Evolutionary conservation across 2,329 filamentous ascomycete genomes (phyloP).

Genomic region (Coniochaeta sp.): DNA sequence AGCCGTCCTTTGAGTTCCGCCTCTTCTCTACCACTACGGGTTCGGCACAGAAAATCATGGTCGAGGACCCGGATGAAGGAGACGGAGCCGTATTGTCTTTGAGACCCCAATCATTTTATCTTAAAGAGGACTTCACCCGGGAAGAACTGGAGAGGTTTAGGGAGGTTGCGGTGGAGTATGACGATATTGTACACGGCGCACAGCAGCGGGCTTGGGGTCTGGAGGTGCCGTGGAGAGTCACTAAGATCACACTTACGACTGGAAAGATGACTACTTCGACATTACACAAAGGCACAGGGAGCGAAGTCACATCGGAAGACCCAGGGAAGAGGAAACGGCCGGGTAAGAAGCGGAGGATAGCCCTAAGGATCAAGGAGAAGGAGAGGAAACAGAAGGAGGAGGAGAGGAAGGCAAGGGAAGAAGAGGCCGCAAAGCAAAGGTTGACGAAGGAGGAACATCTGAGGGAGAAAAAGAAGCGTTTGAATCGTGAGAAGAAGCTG

Average conservation of each 20-base stretch:
- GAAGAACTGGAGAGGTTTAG: conserved; percentile 31
- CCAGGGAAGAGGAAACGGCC: conserved; percentile 35
- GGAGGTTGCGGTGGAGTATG: conserved; percentile 41
- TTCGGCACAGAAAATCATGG: conserved; percentile 36
- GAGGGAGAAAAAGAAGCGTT: conserved; percentile 54
- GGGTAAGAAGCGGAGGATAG: conserved; percentile 53
- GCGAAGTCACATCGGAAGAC: conserved; percentile 7
- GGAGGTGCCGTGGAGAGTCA: conserved; percentile 55
- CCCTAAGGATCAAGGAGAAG: conserved; percentile 38
- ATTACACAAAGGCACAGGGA: neutral
- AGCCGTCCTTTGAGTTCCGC: conserved; percentile 45
- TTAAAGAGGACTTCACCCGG: conserved; percentile 31
- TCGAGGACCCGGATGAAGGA: conserved; percentile 30
- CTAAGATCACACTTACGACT: conserved; percentile 27
- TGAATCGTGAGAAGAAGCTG: conserved; percentile 54
- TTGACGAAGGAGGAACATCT: conserved; percentile 48
- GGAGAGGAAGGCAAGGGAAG: conserved; percentile 25
- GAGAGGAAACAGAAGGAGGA: conserved; percentile 27
- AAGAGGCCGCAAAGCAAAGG: conserved; percentile 29
- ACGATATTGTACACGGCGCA: conserved; percentile 41
- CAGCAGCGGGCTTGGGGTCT: conserved; percentile 45
- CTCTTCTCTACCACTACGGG: conserved; percentile 44
- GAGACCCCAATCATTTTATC: conserved; percentile 42
- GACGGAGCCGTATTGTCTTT: conserved; percentile 30
- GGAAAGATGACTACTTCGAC: neutral